Conservation (phyloP, 108 stramenopile species). For the Conticribra guillardii region DNA sequence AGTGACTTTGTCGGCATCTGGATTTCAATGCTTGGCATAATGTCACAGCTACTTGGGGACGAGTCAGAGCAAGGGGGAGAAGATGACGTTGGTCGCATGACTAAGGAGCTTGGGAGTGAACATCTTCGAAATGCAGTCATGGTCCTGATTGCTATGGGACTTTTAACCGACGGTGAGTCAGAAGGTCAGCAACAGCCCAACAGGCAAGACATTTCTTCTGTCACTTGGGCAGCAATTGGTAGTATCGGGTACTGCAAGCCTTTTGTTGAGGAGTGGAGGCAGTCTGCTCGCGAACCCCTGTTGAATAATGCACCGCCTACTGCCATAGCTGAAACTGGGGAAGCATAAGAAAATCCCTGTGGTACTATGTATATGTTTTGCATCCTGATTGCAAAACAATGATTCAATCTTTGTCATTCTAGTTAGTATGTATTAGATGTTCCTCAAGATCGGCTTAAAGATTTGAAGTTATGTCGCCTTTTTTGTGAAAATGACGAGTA, state of each 20-base stretch:
- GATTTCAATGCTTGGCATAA: conserved; percentile 63
- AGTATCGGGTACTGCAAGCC: conserved; percentile 60
- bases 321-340: too few species aligned
- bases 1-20: conserved; percentile 60
- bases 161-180: conserved; percentile 43
- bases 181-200: conserved; percentile 5
- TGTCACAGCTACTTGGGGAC: conserved; percentile 67
- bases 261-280: conserved; percentile 70
- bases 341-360: too few species aligned
- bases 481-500: too few species aligned
- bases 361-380: too few species aligned
- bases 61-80: conserved; percentile 19
- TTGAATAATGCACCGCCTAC: background rate
- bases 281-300: conserved; percentile 32
- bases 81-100: conserved; percentile 11
- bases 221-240: conserved; percentile 70
- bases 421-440: too few species aligned
- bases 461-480: too few species aligned
- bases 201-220: conserved; percentile 49
- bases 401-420: too few species aligned
- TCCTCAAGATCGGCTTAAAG: too few species aligned
- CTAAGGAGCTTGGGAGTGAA: conserved; percentile 71
- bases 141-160: conserved; percentile 61
- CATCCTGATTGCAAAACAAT: too few species aligned
- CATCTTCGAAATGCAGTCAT: conserved; percentile 83